Base-by-base conservation (phyloP, 768 basidiomycete genomes). In the Pleurotus tuber-regium region DNA sequence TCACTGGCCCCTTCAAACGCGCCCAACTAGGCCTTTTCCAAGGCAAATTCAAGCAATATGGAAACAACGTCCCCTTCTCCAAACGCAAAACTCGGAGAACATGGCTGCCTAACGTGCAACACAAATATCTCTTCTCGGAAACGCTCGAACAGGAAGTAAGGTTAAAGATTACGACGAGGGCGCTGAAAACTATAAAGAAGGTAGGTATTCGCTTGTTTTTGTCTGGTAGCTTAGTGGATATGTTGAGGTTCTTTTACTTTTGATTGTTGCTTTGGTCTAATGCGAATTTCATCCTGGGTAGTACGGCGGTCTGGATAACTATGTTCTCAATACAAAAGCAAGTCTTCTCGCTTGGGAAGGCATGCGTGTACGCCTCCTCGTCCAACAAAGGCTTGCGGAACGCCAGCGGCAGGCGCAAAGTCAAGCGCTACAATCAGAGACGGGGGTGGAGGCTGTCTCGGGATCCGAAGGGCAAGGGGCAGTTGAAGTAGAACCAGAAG, bases 31-130 rank as follows among this genome's bases (percentile, higher is more conserved):
- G 91, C 50, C 83, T 95, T 1, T 93, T 88, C 63, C 89, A 92
- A 50, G 91, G 91, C 12, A 87, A 84, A 64, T 80, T 72, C 50
- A 89, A 84, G 59, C 85, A 84, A 60, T 83, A 83, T 57, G 92
- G 92, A 21, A 93, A 94, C 75, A 93, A 86, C 62, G 90, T 94
- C 42, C 91, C 92, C 0, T 87, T 91, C 67, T 93, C 92, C 19
- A 86, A 86, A 64, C 80, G 87, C 65, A 94, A 93, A 72, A 93
- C 93, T 21, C 84, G 88, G 43, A 76, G 92, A 33, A 79, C 86
- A 38, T 95, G 92, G 92, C 73, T 92, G 9, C 92, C 92, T 29
- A 95, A 95, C 67, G 77, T 92, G 19, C 91, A 93, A 58, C 71
- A 73, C 44, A 92, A 93, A 67, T 79, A 83, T 1, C 59, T 93